A percentile compares a stretch with the other conserved stretches of the same genome.
These are phyloP conservation scores for Phycomyces blakesleeanus DNA, from an alignment of 192 early-diverging fungal species.

Conservation along the genomic window DNA sequence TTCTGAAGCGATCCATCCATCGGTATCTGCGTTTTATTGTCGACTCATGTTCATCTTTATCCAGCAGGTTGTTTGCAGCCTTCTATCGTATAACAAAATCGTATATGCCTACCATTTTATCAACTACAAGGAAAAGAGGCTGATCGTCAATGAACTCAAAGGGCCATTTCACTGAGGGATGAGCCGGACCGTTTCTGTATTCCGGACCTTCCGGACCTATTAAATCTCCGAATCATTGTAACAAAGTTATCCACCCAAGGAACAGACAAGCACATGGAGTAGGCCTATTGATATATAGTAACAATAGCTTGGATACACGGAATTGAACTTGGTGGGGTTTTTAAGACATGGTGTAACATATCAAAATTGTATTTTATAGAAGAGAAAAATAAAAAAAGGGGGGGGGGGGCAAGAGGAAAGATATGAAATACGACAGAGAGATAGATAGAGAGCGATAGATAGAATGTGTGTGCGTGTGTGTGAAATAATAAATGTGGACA, in stretches of 20 bases:
- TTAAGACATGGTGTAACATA: neutral
- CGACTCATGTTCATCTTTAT: neutral
- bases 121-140: conserved; percentile 1
- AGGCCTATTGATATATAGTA: too few relatives aligned
- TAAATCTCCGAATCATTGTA: neutral
- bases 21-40: neutral
- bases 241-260: too few relatives aligned
- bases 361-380: neutral
- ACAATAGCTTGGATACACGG: too few relatives aligned
- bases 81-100: too few relatives aligned
- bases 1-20: conserved; percentile 7
- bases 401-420: neutral
- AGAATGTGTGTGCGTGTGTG: too few relatives aligned
- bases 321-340: too few relatives aligned
- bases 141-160: neutral
- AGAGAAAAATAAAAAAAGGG: neutral
- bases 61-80: too few relatives aligned
- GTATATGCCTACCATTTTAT: conserved; percentile 1
- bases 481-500: too few relatives aligned
- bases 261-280: too few relatives aligned
- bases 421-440: neutral
- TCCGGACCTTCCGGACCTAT: neutral
- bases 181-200: neutral
- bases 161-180: neutral
- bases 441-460: too few relatives aligned